Conservation (phyloP, 2,329 filamentous ascomycete species). For the Colletotrichum salicis region DNA sequence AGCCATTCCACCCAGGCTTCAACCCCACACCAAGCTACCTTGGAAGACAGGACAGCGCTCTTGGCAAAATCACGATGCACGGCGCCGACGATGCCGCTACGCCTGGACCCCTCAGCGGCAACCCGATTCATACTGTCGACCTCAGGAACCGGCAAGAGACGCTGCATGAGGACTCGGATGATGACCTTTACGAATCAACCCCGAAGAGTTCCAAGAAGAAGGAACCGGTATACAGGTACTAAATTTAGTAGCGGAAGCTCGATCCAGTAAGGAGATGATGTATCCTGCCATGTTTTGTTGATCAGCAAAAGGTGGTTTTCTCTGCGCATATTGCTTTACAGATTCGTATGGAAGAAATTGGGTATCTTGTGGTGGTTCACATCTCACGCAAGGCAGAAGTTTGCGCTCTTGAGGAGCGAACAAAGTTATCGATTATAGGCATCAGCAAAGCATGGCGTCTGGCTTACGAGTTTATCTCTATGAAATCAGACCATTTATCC, state of each 20-base stretch:
- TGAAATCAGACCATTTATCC: not conserved
- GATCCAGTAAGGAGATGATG: not conserved
- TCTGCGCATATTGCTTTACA: not conserved
- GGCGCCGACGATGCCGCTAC: constrained; percentile 43
- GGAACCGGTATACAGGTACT: constrained; percentile 42
- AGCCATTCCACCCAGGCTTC: constrained; percentile 53
- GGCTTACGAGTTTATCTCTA: constrained; percentile 7
- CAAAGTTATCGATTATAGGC: constrained; percentile 13
- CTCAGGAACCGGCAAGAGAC: constrained; percentile 33
- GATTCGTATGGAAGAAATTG: not conserved
- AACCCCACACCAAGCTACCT: constrained; percentile 46
- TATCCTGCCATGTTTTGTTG: not conserved
- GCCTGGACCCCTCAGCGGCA: constrained; percentile 29
- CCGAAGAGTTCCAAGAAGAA: constrained; percentile 47
- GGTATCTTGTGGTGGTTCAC: not conserved
- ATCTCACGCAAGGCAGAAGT: not conserved
- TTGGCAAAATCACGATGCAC: constrained; percentile 55
- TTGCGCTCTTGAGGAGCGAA: not conserved
- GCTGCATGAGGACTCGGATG: constrained; percentile 41
- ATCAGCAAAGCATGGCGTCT: constrained; percentile 30
- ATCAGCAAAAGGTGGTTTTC: not conserved
- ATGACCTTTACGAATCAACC: constrained; percentile 54
- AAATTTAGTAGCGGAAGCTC: not conserved
- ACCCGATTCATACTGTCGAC: constrained; percentile 27
- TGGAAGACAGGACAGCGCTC: constrained; percentile 52